A percentile compares a stretch with the other conserved stretches of the same genome.
Evolutionary conservation across 2,329 filamentous ascomycete genomes (phyloP).

Genomic region (Triangularia verruculosa): DNA sequence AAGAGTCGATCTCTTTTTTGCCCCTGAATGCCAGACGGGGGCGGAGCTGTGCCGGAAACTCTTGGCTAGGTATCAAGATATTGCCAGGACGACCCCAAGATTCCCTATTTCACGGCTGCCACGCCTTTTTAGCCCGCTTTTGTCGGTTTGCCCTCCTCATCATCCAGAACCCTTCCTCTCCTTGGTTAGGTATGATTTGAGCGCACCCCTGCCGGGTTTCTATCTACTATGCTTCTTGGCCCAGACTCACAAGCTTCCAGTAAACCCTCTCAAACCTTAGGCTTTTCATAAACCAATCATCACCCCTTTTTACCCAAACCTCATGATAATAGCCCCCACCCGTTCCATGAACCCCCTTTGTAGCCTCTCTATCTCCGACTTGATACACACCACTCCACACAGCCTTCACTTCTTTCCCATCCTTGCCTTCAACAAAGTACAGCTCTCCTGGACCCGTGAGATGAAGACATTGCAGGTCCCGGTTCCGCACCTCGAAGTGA

Average conservation of each 20-base stretch:
- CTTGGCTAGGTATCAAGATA: too few relatives aligned
- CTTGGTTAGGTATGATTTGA: too few relatives aligned
- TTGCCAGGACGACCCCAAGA: too few relatives aligned
- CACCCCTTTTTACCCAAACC: not conserved
- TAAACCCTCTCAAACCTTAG: not conserved
- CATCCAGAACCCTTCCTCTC: too few relatives aligned
- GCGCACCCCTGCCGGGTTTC: too few relatives aligned
- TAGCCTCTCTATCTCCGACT: not conserved
- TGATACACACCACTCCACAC: not conserved
- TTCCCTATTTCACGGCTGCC: too few relatives aligned
- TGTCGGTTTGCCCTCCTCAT: too few relatives aligned
- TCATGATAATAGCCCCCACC: not conserved
- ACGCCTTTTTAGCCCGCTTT: too few relatives aligned
- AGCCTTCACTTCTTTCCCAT: not conserved
- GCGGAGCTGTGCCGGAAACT: not conserved
- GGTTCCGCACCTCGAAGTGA: not conserved
- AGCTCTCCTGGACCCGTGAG: not conserved
- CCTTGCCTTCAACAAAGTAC: not conserved
- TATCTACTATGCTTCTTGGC: not conserved
- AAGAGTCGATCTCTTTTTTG: not conserved
- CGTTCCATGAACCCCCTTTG: not conserved
- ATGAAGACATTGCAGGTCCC: not conserved
- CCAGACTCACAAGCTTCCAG: not conserved
- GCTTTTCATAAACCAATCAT: not conserved
- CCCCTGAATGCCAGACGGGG: not conserved